Conservation (phyloP, 345 rosid genomes). For the Balakata baccata region DNA sequence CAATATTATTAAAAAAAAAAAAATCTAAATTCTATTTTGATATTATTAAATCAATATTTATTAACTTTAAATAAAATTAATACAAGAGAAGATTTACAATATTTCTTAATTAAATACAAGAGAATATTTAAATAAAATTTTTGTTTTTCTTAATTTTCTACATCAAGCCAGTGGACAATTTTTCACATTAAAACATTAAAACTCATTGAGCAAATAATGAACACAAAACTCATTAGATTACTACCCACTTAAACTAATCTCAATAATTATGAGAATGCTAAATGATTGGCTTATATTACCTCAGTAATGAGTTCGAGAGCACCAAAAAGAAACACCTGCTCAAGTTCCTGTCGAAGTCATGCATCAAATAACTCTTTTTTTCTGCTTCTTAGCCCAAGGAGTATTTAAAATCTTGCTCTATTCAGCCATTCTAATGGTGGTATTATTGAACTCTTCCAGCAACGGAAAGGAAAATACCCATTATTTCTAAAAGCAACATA, state of each 20-base stretch:
- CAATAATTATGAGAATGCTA: constrained; percentile 5
- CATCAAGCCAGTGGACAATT: too few relatives aligned
- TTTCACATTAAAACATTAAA: too few relatives aligned
- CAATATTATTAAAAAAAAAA: too few relatives aligned
- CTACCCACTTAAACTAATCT: constrained; percentile 2
- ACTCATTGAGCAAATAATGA: too few relatives aligned
- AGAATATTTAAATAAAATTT: too few relatives aligned
- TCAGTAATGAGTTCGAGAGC: constrained; percentile 68
- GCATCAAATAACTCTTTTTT: constrained; percentile 85
- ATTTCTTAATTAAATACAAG: too few relatives aligned
- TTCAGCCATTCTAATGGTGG: constrained; percentile 80
- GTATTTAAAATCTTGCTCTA: constrained; percentile 85
- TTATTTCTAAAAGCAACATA: not conserved
- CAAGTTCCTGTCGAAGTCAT: constrained; percentile 83
- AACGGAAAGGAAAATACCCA: constrained; percentile 6
- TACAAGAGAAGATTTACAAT: too few relatives aligned
- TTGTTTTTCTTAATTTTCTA: too few relatives aligned
- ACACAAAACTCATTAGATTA: constrained; percentile 7
- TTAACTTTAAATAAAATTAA: too few relatives aligned
- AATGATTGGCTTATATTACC: constrained; percentile 36
- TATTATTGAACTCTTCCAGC: constrained; percentile 77
- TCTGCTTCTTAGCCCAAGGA: constrained; percentile 90
- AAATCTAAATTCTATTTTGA: too few relatives aligned
- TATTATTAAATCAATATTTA: too few relatives aligned
- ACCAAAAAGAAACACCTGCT: constrained; percentile 37